These are phyloP conservation scores for Yamadazyma blattariae DNA, from an alignment of 1,139 yeast species.

Conservation along the genomic window DNA sequence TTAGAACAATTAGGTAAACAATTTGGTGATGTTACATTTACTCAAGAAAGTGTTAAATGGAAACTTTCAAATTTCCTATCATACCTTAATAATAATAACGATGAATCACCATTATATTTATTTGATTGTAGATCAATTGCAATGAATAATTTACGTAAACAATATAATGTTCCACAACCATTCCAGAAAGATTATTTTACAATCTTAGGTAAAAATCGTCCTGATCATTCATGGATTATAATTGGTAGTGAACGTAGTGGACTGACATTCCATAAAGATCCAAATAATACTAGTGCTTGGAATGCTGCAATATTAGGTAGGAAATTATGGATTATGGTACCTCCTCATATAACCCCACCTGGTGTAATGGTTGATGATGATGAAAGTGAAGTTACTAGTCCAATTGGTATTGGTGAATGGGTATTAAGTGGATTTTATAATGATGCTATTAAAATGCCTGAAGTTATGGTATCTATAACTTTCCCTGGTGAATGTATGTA, in stretches of 20 bases:
- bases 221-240: constrained; percentile 89
- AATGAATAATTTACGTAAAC: constrained; percentile 52
- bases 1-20: constrained; percentile 45
- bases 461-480: constrained; percentile 67
- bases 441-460: constrained; percentile 46
- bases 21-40: constrained; percentile 61
- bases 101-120: constrained; percentile 80
- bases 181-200: constrained; percentile 53
- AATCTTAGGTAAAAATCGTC: constrained; percentile 56
- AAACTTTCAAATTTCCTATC: constrained; percentile 56
- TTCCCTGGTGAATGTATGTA: constrained; percentile 82
- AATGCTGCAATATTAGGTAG: constrained; percentile 72
- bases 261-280: constrained; percentile 90
- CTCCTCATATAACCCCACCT: constrained; percentile 75
- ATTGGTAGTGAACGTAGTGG: constrained; percentile 82
- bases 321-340: constrained; percentile 87
- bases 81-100: constrained; percentile 60
- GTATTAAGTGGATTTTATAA: constrained; percentile 76
- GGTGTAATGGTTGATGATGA: constrained; percentile 77
- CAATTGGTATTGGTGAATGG: constrained; percentile 91
- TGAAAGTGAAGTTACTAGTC: constrained; percentile 90
- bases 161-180: constrained; percentile 51
- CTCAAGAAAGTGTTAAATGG: constrained; percentile 89
- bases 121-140: constrained; percentile 78
- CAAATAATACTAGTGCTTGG: constrained; percentile 91